Evolutionary conservation across 2,329 filamentous ascomycete genomes (phyloP), one percentile per base, ranked within the genome.

Genomic region (Penicillium glabrum): DNA sequence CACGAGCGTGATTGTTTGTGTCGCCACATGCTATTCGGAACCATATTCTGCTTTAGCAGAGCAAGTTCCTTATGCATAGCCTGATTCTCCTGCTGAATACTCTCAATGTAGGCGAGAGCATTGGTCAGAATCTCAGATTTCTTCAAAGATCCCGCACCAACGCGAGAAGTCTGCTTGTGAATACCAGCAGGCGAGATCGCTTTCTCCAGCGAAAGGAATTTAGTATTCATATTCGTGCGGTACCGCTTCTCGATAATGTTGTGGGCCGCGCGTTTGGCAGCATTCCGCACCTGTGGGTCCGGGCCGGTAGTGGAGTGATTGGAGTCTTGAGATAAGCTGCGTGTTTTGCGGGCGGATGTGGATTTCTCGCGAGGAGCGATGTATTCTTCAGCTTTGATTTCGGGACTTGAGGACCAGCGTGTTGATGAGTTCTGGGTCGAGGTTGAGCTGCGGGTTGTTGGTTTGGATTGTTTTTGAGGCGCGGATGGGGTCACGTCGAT

Each of bases 201-300:
- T 53, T 75, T 70, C 46, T 75, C 73, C n/a, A 76, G 62, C 0
- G 73, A 65, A 1, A 75, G 66, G 47, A 76, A 75, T 45, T 76
- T 76, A 64, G 73, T 72, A 49, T 76, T 76, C 73, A 76, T 75
- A 62, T 76, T 76, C 49, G 73, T 75, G 35, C 73, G 72, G 56
- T 76, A 76, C 11, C 73, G 73, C 59, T 75, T 76, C 56, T 76
- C 73, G 50, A 76, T 75, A 62, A 75, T 70, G 61, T 76, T 76
- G 63, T 76, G 73, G 3, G 73, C 73, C 16, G 73, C 73, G 4
- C 73, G 71, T 58, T 76, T 76, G 52, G 73, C 72, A 19, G 73
- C 73, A 26, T 73, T 73, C 54, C 70, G 70, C 35, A 61, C 54
- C 29, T 64, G 63, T 21, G 60, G 51, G 51, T 65, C 62, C 41